phyloP scores from a whole-genome alignment of 2,329 filamentous ascomycete species.

The Xylariales sp. region DNA sequence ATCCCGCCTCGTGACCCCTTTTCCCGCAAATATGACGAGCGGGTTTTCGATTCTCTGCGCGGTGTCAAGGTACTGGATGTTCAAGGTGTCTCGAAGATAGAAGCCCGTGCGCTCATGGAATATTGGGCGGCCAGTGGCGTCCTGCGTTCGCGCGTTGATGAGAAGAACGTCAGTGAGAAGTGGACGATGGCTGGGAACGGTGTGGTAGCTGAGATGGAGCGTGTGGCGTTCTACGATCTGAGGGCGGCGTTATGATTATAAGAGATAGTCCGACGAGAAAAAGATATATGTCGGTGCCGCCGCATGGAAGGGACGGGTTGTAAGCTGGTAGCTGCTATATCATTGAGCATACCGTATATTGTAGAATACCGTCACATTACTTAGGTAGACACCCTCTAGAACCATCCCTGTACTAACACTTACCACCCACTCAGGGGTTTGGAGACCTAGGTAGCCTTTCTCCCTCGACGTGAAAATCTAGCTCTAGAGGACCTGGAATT shows the following conservation, averaged over 20 bases:
- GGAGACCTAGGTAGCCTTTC: neutral
- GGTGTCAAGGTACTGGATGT: slow-evolving; percentile 67
- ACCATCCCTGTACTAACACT: slow-evolving; percentile 18
- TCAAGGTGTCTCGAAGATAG: slow-evolving; percentile 75
- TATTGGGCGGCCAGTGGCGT: slow-evolving; percentile 93
- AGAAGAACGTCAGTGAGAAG: slow-evolving; percentile 79
- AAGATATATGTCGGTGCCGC: neutral
- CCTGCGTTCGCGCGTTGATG: slow-evolving; percentile 75
- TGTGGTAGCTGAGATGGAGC: slow-evolving; percentile 84
- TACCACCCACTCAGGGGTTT: neutral
- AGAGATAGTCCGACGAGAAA: neutral
- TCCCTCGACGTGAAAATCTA: no score
- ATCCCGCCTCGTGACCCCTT: slow-evolving; percentile 63
- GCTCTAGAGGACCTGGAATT: neutral
- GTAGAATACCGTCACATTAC: slow-evolving; percentile 33
- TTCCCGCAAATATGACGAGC: slow-evolving; percentile 66
- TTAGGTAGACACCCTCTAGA: slow-evolving; percentile 6
- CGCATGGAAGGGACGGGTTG: neutral
- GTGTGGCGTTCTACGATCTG: slow-evolving; percentile 60
- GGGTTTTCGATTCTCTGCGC: slow-evolving; percentile 65
- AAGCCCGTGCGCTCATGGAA: slow-evolving; percentile 85
- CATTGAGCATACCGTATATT: slow-evolving; percentile 32
- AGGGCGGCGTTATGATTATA: slow-evolving; percentile 30
- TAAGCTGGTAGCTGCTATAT: slow-evolving; percentile 20
- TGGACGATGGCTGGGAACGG: slow-evolving; percentile 87